phyloP scores from a whole-genome alignment of 1,284 basidiomycete species.

The Naganishia sp. region DNA sequence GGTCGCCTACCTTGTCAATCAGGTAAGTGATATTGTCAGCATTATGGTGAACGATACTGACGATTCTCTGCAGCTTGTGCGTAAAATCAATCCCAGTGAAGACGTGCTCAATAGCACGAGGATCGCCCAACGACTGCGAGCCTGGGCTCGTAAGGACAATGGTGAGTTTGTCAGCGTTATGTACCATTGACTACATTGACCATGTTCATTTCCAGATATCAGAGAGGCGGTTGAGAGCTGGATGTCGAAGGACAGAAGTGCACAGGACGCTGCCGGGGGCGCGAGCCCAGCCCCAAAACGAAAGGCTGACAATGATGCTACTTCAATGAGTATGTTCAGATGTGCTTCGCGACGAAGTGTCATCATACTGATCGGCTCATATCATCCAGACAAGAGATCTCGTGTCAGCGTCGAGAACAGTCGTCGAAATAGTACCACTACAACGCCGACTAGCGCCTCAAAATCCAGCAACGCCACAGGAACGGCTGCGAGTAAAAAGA shows the following conservation, averaged over 20 bases:
- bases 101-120: not conserved
- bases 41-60: not conserved
- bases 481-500: not conserved
- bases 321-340: constrained; percentile 6
- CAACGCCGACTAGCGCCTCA: not conserved
- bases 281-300: not conserved
- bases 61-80: constrained; percentile 1
- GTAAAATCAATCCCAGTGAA: constrained; percentile 9
- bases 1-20: constrained; percentile 11
- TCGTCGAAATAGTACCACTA: not conserved
- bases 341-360: not conserved
- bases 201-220: not conserved
- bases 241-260: not conserved
- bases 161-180: not conserved
- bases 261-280: not conserved
- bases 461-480: not conserved
- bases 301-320: constrained; percentile 1
- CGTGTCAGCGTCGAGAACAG: not conserved
- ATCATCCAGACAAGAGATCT: not conserved
- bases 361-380: not conserved
- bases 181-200: not conserved
- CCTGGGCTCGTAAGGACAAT: constrained; percentile 11
- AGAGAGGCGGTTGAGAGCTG: not conserved
- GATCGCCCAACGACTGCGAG: not conserved
- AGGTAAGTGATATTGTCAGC: not conserved